Conservation (phyloP, 805 yeast genomes). For the Suhomyces sp. region DNA sequence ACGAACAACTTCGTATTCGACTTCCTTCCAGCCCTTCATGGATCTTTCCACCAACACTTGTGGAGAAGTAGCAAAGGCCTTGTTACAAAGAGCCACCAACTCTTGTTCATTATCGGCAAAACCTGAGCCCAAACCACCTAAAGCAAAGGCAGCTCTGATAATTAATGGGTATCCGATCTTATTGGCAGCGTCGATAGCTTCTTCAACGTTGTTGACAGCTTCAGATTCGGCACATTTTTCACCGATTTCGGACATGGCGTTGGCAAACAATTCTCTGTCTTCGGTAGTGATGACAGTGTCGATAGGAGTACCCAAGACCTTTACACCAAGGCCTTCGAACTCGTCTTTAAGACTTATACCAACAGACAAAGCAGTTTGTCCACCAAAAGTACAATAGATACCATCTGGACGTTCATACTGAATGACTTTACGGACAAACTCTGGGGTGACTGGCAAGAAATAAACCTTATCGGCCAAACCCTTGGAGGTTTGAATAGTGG, state of each 20-base stretch:
- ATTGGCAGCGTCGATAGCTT: conserved; percentile 80
- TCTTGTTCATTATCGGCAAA: conserved; percentile 88
- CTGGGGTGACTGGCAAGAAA: conserved; percentile 96
- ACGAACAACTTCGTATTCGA: conserved; percentile 97
- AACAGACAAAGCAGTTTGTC: conserved; percentile 95
- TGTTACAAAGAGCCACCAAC: conserved; percentile 76
- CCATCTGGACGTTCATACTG: conserved; percentile 96
- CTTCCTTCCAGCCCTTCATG: conserved; percentile 99
- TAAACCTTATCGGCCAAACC: conserved; percentile 98
- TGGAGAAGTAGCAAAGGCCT: conserved; percentile 93
- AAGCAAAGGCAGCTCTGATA: conserved; percentile 95
- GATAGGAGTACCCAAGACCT: conserved; percentile 94
- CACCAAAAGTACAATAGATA: conserved; percentile 95
- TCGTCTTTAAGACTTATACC: conserved; percentile 96
- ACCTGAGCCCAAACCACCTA: conserved; percentile 98
- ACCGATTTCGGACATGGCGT: conserved; percentile 89
- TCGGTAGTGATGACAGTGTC: conserved; percentile 96
- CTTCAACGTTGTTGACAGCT: conserved; percentile 76
- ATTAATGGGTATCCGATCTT: conserved; percentile 93
- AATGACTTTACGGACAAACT: conserved; percentile 93
- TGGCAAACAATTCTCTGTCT: conserved; percentile 94
- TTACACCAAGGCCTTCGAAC: conserved; percentile 85
- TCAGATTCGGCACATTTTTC: conserved; percentile 95
- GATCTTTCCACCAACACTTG: conserved; percentile 94
- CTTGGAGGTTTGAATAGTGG: conserved; percentile 96